Percentiles rank a stretch among this genome's conserved stretches.
Conservation (phyloP, 2,329 filamentous ascomycete genomes). For the Colletotrichum australisinense region DNA sequence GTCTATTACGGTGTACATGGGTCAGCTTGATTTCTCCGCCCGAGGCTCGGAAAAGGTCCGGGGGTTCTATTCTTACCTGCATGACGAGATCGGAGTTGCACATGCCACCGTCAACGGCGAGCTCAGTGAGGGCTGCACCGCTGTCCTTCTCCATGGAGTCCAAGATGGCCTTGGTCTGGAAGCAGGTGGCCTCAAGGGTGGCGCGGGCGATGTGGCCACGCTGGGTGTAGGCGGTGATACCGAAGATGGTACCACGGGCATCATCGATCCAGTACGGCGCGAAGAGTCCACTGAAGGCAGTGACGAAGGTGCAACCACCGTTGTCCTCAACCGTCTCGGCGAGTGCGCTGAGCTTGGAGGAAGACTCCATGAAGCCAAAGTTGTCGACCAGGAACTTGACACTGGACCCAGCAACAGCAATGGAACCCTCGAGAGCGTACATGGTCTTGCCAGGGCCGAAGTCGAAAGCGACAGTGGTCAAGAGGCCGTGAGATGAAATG, state of each 20-base stretch:
- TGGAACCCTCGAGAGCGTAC: constrained; percentile 82
- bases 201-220: constrained; percentile 82
- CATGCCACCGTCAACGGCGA: constrained; percentile 90
- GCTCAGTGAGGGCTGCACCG: constrained; percentile 75
- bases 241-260: constrained; percentile 82
- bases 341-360: constrained; percentile 57
- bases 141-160: constrained; percentile 85
- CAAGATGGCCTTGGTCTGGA: constrained; percentile 85
- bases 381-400: constrained; percentile 76
- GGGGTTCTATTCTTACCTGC: constrained; percentile 57
- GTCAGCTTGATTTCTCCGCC: constrained; percentile 27
- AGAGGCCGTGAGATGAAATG: constrained; percentile 79
- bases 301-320: constrained; percentile 82
- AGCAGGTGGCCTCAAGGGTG: constrained; percentile 84
- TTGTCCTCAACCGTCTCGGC: constrained; percentile 70
- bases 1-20: constrained; percentile 56
- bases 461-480: constrained; percentile 83
- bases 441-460: constrained; percentile 75
- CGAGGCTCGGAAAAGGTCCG: constrained; percentile 26
- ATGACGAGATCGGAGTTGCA: constrained; percentile 84
- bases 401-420: constrained; percentile 81
- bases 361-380: constrained; percentile 64
- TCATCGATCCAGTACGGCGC: constrained; percentile 90
- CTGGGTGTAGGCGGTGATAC: constrained; percentile 81
- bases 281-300: constrained; percentile 84